Evolutionary conservation across 2,329 filamentous ascomycete genomes (phyloP).

Genomic region (Aspergillus novoparasiticus): DNA sequence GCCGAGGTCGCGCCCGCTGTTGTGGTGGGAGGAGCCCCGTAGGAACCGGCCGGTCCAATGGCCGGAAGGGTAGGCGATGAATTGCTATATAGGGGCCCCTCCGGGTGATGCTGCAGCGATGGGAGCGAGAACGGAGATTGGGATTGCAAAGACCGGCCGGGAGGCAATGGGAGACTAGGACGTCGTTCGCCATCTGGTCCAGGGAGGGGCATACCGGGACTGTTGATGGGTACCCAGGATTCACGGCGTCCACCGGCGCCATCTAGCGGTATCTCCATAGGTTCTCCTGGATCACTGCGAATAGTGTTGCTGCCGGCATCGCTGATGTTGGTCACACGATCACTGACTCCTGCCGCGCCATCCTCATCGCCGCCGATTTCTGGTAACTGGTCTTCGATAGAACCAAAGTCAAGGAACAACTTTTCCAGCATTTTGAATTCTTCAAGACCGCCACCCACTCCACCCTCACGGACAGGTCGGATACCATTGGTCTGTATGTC

Average conservation of each 20-base stretch:
- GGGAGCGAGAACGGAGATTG: slow-evolving; percentile 39
- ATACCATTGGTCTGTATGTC: slow-evolving; percentile 32
- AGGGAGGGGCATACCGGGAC: slow-evolving; percentile 34
- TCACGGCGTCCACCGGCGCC: slow-evolving; percentile 40
- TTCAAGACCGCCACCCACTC: slow-evolving; percentile 35
- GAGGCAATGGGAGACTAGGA: slow-evolving; percentile 42
- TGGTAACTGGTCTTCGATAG: slow-evolving; percentile 41
- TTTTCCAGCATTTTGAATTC: slow-evolving; percentile 47
- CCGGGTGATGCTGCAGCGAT: slow-evolving; percentile 39
- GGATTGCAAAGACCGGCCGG: slow-evolving; percentile 35
- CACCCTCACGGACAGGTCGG: slow-evolving; percentile 36
- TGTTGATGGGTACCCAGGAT: slow-evolving; percentile 46
- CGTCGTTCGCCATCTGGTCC: slow-evolving; percentile 38
- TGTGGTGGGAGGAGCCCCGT: slow-evolving; percentile 22
- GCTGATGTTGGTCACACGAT: slow-evolving; percentile 38
- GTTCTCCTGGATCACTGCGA: slow-evolving; percentile 42
- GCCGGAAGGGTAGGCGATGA: slow-evolving; percentile 38
- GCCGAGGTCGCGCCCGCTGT: slow-evolving; percentile 26
- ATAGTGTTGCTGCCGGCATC: slow-evolving; percentile 45
- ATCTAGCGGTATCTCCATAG: slow-evolving; percentile 31
- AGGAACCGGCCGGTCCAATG: slow-evolving; percentile 26
- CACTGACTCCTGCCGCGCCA: slow-evolving; percentile 26
- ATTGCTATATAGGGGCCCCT: slow-evolving; percentile 31
- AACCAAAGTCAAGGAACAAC: slow-evolving; percentile 43
- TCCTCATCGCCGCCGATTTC: slow-evolving; percentile 40